Base-by-base conservation (phyloP, 202 grass and related monocot genomes). In the Digitaria exilis region DNA sequence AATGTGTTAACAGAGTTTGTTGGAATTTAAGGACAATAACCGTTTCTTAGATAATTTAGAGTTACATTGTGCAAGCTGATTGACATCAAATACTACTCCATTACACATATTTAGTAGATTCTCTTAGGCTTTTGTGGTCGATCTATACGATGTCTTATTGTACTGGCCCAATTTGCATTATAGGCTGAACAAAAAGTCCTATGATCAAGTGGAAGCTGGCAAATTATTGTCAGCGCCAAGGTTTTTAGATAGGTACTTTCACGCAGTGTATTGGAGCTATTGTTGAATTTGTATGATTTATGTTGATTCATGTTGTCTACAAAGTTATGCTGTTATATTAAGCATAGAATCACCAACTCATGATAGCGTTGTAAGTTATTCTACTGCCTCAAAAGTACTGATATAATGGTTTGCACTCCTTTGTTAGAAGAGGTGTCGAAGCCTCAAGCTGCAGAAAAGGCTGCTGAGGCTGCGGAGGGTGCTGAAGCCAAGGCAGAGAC, bases 401-500 rank as follows among this genome's bases (percentile, higher is more conserved):
- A 58, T 9, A 3, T 10, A 11, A 31, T 75, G 19, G 50, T 34
- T 50, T 51, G 55, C 75, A 22, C 35, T 57, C 25, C 15, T 52
- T 30, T 0, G 25, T 63, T 65, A 92, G 87, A 90, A 87, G 89
- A 92, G 82, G 90, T 83, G 49, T 91, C 89, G 0, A 89, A 95
- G 80, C 88, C 88, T 75, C 79, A 86, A 71, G 66, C 71, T 37
- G 80, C 24, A 0, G 73, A 70, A 55, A 88, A 93, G 82, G 13
- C 77, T 71, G 89, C 34, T 13, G 88, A 86, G 29, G 84, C 63
- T 0, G 70, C 63, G 0, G 68, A 89, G 78, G 86, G 80, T 24
- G 56, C 64, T 15, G 90, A 83, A 19, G 88, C 31, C 34, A 91
- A 91, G 85, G 74, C 70, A 1, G 88, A 92, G 79, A 50, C 90